Conservation (phyloP, 2,329 filamentous ascomycete species). For the Fusarium vanettenii region DNA sequence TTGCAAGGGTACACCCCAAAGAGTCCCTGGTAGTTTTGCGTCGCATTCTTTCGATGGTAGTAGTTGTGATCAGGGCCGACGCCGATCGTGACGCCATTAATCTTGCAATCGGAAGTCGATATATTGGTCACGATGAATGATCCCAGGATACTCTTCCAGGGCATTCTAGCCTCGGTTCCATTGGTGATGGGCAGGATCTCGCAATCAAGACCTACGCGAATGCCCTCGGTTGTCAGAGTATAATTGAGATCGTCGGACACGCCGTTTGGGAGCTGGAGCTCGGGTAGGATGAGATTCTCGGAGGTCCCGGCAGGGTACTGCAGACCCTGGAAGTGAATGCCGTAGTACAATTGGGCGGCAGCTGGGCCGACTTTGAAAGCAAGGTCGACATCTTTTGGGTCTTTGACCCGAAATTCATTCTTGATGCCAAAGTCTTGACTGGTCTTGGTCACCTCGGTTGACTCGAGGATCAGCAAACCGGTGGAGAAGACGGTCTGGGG, state of each 20-base stretch:
- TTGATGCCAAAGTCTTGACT: conserved; percentile 29
- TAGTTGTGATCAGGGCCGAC: conserved; percentile 37
- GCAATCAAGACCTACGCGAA: conserved; percentile 39
- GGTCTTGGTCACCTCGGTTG: conserved; percentile 36
- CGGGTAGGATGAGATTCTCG: conserved; percentile 23
- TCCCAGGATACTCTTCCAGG: conserved; percentile 38
- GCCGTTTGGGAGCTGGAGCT: conserved; percentile 18
- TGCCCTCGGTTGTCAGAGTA: conserved; percentile 32
- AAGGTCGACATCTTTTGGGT: conserved; percentile 9
- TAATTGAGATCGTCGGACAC: conserved; percentile 26
- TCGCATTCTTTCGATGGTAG: conserved; percentile 40
- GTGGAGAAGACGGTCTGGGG: conserved; percentile 45
- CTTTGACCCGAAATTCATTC: conserved; percentile 22
- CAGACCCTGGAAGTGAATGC: conserved; percentile 32
- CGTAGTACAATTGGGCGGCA: conserved; percentile 31
- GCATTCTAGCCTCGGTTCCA: conserved; percentile 26
- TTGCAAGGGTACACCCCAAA: conserved; percentile 42
- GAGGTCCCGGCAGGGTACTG: conserved; percentile 29
- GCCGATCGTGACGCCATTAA: conserved; percentile 40
- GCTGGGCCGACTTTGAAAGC: conserved; percentile 20
- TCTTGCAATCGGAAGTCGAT: conserved; percentile 36
- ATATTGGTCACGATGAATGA: conserved; percentile 40
- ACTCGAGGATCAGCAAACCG: conserved; percentile 44
- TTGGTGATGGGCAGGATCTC: conserved; percentile 38
- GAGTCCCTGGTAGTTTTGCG: conserved; percentile 43